Evolutionary conservation across 345 rosid genomes (phyloP).

Genomic region (Lepidium sativum): DNA sequence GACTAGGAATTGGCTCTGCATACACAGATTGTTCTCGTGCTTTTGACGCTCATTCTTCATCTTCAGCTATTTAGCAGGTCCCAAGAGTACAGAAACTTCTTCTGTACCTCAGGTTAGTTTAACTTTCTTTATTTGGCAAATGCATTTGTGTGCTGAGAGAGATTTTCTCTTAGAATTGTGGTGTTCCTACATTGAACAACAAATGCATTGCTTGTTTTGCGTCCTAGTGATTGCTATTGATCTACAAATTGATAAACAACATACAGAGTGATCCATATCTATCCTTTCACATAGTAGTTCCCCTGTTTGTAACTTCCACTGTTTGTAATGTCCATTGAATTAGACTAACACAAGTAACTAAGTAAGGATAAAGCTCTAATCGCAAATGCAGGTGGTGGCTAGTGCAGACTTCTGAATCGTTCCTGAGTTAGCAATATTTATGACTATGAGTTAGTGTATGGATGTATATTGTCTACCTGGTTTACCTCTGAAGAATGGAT

Average conservation of each 20-base stretch:
- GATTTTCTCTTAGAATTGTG: not conserved
- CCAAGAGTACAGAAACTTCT: conserved; percentile 31
- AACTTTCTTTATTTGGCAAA: not conserved
- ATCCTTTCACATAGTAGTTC: not conserved
- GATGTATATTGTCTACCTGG: not conserved
- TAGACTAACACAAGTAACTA: not conserved
- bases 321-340: not conserved
- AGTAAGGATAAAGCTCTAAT: not conserved
- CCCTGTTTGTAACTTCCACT: not conserved
- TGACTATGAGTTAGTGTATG: too few species aligned
- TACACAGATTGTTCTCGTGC: conserved; percentile 24
- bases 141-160: not conserved
- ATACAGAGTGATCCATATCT: not conserved
- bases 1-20: conserved; percentile 27
- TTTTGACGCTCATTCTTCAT: conserved; percentile 22
- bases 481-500: not conserved
- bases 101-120: conserved; percentile 40
- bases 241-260: not conserved
- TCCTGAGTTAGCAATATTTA: not conserved
- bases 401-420: not conserved
- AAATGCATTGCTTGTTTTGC: not conserved
- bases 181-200: not conserved
- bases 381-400: not conserved
- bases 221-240: not conserved
- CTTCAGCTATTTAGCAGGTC: conserved; percentile 34